phyloP scores from a whole-genome alignment of 176 grass and related monocot species.

The Pontederia paniculata region DNA sequence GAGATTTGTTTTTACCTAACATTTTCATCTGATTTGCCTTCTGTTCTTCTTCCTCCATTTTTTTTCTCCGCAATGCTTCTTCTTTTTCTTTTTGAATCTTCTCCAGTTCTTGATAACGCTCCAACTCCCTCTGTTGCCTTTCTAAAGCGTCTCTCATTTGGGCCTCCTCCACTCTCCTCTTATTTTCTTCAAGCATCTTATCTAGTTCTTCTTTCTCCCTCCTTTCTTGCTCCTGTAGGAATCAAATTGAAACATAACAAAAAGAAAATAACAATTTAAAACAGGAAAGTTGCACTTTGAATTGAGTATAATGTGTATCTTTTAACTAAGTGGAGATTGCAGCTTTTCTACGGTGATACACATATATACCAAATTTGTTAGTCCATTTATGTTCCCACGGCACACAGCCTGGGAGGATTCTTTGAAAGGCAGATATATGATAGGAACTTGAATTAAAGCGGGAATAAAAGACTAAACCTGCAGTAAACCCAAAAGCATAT shows the following conservation, averaged over 20 bases:
- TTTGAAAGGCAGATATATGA: background rate
- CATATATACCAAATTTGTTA: no score
- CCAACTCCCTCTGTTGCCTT: constrained; percentile 75
- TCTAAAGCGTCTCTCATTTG: constrained; percentile 63
- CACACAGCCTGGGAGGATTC: background rate
- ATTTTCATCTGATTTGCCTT: constrained; percentile 78
- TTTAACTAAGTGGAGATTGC: background rate
- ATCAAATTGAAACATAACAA: constrained; percentile 12
- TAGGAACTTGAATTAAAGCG: no score
- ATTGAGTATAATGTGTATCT: constrained; percentile 4
- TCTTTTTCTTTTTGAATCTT: constrained; percentile 72
- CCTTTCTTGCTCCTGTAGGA: constrained; percentile 46
- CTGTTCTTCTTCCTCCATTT: constrained; percentile 69
- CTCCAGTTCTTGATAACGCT: constrained; percentile 80
- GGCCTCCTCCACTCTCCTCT: constrained; percentile 65
- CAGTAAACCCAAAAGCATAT: no score
- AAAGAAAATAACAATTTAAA: background rate
- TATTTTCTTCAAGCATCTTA: constrained; percentile 68
- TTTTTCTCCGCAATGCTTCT: constrained; percentile 66
- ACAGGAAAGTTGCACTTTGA: background rate
- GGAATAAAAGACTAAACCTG: no score
- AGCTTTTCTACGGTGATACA: no score
- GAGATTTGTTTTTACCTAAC: constrained; percentile 79
- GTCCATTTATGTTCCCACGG: no score
- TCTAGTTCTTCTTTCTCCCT: constrained; percentile 61